Evolutionary conservation across 2,329 filamentous ascomycete species (phyloP).

Genomic region (Aspergillus felis): DNA sequence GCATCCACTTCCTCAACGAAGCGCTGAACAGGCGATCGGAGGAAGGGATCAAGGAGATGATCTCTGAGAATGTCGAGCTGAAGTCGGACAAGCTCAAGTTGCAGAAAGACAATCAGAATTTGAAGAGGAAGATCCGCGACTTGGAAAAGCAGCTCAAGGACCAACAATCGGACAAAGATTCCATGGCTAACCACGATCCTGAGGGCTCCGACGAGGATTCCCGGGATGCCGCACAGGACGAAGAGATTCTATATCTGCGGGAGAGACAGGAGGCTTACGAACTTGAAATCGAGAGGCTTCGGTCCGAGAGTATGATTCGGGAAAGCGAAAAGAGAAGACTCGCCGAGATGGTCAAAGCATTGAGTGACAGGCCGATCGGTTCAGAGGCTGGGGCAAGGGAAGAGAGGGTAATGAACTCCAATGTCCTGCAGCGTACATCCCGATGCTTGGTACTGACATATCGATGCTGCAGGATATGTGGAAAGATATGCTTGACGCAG

Average conservation of each 20-base stretch:
- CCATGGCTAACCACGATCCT: slow-evolving; percentile 41
- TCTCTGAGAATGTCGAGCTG: slow-evolving; percentile 92
- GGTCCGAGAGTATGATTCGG: slow-evolving; percentile 70
- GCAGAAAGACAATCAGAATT: slow-evolving; percentile 82
- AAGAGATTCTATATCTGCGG: slow-evolving; percentile 78
- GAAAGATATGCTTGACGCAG: slow-evolving; percentile 91
- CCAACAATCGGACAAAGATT: slow-evolving; percentile 45
- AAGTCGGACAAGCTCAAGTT: slow-evolving; percentile 85
- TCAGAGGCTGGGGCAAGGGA: slow-evolving; percentile 48
- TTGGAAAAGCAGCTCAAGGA: slow-evolving; percentile 73
- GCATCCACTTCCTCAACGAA: slow-evolving; percentile 95
- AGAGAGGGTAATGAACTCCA: slow-evolving; percentile 39
- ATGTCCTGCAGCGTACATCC: neutral
- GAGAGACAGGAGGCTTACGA: slow-evolving; percentile 84
- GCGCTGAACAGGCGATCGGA: slow-evolving; percentile 89
- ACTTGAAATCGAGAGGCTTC: slow-evolving; percentile 75
- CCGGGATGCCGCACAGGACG: slow-evolving; percentile 58
- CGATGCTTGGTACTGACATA: slow-evolving; percentile 7
- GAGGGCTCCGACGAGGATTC: slow-evolving; percentile 47
- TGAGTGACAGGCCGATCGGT: slow-evolving; percentile 52
- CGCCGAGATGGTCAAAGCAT: slow-evolving; percentile 70
- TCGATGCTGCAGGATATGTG: slow-evolving; percentile 66
- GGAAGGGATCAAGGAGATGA: slow-evolving; percentile 96
- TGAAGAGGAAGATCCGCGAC: slow-evolving; percentile 78
- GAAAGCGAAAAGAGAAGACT: slow-evolving; percentile 85